A percentile compares a stretch with the other conserved stretches of the same genome.
phyloP scores from a whole-genome alignment of 108 stramenopile species.

The Schizochytrium sp. region DNA sequence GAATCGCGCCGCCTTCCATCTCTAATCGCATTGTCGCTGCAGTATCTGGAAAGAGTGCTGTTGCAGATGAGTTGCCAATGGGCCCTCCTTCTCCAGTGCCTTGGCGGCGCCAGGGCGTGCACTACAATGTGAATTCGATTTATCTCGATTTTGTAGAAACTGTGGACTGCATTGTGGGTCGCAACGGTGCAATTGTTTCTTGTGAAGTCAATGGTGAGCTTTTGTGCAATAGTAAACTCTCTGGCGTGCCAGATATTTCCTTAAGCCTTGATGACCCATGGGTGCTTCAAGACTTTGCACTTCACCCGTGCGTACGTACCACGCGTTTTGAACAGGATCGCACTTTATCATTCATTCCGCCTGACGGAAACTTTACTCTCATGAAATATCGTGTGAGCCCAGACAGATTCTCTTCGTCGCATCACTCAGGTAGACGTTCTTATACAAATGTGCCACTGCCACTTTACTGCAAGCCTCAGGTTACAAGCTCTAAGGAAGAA shows the following conservation, averaged over 20 bases:
- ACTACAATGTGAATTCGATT: constrained; percentile 93
- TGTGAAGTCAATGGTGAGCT: constrained; percentile 91
- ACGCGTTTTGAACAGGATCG: constrained; percentile 88
- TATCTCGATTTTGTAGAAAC: constrained; percentile 97
- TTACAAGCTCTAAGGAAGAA: constrained; percentile 69
- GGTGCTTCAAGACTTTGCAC: constrained; percentile 93
- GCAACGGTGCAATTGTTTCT: constrained; percentile 85
- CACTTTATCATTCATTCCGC: constrained; percentile 96
- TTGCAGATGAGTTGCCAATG: constrained; percentile 83
- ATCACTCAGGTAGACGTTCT: constrained; percentile 84
- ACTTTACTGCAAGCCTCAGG: constrained; percentile 78
- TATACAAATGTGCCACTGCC: constrained; percentile 74
- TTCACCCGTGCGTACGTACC: constrained; percentile 99
- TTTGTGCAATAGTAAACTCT: constrained; percentile 88
- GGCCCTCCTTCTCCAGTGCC: constrained; percentile 97
- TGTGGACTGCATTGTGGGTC: constrained; percentile 87
- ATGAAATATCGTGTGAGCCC: constrained; percentile 90
- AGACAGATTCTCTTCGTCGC: constrained; percentile 73
- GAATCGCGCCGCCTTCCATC: constrained; percentile 84
- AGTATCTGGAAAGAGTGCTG: constrained; percentile 67
- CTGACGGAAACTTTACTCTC: constrained; percentile 96
- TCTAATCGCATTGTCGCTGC: constrained; percentile 18
- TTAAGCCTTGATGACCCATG: constrained; percentile 87
- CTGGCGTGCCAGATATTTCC: constrained; percentile 94
- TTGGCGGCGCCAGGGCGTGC: constrained; percentile 93